Evolutionary conservation across 305 asterid species (phyloP).

Genomic region (Plantago coronopus): DNA sequence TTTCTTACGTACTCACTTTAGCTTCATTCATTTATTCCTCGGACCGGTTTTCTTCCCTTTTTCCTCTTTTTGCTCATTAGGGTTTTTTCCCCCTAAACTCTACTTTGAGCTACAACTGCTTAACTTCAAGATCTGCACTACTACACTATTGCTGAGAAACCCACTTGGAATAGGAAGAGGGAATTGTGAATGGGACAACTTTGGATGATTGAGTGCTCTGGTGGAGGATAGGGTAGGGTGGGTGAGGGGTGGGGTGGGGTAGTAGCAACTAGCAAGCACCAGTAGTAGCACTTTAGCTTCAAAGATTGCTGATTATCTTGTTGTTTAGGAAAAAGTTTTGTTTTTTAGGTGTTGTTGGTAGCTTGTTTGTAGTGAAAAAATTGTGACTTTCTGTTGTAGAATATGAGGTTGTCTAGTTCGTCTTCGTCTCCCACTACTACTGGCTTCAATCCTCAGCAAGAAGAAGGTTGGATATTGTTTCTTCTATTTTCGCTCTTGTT

Average conservation of each 20-base stretch:
- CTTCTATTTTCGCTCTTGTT: background rate
- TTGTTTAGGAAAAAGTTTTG: constrained; percentile 24
- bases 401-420: constrained; percentile 70
- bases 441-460: constrained; percentile 62
- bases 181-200: constrained; percentile 27
- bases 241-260: constrained; percentile 33
- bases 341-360: constrained; percentile 21
- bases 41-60: constrained; percentile 41
- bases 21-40: constrained; percentile 41
- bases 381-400: constrained; percentile 27
- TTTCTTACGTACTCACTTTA: constrained; percentile 29
- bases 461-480: constrained; percentile 51
- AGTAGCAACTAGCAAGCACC: no score
- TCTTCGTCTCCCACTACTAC: constrained; percentile 37
- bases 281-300: background rate
- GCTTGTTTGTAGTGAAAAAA: background rate
- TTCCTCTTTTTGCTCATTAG: constrained; percentile 32
- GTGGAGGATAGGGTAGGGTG: constrained; percentile 42
- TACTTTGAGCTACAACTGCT: constrained; percentile 7
- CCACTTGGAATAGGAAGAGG: constrained; percentile 11
- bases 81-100: constrained; percentile 37
- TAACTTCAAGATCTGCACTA: constrained; percentile 56
- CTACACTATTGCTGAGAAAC: constrained; percentile 22
- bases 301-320: constrained; percentile 13
- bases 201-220: constrained; percentile 38